Evolutionary conservation across 495 filamentous ascomycete genomes (phyloP), one percentile per base, ranked within the genome.

Genomic region (Talaromyces ruber): DNA sequence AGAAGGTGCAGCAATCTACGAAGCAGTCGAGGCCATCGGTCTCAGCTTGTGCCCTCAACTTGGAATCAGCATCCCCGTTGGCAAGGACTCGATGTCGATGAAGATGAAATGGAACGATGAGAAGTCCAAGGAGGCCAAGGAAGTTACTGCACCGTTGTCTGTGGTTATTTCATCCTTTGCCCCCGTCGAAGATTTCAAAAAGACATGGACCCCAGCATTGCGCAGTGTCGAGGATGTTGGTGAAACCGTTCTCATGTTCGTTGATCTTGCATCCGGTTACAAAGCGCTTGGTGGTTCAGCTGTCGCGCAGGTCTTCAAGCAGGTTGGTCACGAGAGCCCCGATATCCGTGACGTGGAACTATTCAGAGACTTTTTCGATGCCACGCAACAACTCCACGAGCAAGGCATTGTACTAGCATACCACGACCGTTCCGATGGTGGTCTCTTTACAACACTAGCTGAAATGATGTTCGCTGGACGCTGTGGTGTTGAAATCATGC

Each of bases 381-480:
- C 93, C 21, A 81, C 95, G 14, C 82, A 88, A 32, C 88, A 93
- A 68, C 80, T 96, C 6, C 94, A 98, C 70, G 87, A 96, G 68
- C 82, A 87, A 45, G 89, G 87, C 16, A 82, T 97, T 64, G 92
- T 98, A 29, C 81, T 98, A 25, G 95, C 94, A 18, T 98, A 98
- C 68, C 94, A 98, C 70, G 94, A 98, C 70, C 82, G 88, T 34
- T 96, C 91, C 16, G 94, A 98, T 65, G 94, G 95, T 73, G 94
- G 94, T 67, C 77, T 98, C 4, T 85, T 98, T 66, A 97, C 93
- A 12, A 92, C 93, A 7, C 79, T 98, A 11, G 89, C 86, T 11
- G 94, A 98, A 72, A 98, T 98, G 94, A 95, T 96, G 85, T 97
- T 98, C 68, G 94, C 94, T 11, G 94, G 94, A 28, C 86, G 94